Evolutionary conservation across 768 basidiomycete genomes (phyloP).

Genomic region (Suillus variegatus): DNA sequence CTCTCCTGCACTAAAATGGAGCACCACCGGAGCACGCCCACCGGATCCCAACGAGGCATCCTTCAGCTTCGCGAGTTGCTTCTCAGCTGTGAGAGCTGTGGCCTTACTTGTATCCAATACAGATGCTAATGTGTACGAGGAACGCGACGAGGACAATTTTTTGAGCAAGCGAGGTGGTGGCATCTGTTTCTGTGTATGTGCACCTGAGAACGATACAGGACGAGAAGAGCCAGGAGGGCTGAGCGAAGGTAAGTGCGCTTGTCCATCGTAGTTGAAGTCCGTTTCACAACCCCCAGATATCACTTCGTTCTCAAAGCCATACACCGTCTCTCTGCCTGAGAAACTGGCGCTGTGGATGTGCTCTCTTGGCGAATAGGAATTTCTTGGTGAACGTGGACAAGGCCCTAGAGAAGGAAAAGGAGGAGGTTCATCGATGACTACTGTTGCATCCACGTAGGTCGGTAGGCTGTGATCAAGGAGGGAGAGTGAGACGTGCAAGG

Average conservation of each 20-base stretch:
- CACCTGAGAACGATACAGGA: background rate
- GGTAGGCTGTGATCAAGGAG: constrained; percentile 59
- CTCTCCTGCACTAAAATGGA: background rate
- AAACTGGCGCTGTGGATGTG: background rate
- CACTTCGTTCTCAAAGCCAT: background rate
- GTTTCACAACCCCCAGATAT: background rate
- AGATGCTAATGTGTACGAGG: background rate
- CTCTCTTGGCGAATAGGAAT: background rate
- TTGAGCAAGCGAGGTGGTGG: background rate
- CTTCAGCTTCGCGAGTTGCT: background rate
- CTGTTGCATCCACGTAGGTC: constrained; percentile 54
- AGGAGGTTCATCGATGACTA: constrained; percentile 43
- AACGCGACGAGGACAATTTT: background rate
- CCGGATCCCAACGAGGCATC: background rate
- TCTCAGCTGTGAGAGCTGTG: background rate
- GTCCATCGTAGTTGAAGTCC: constrained; percentile 12
- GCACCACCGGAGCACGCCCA: background rate
- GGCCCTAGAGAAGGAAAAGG: constrained; percentile 13
- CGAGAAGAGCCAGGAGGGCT: constrained; percentile 9
- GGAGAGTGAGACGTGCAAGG: constrained; percentile 49
- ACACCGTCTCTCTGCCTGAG: background rate
- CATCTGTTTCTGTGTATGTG: background rate
- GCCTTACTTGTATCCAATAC: background rate
- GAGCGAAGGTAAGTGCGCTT: constrained; percentile 1
- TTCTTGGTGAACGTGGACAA: constrained; percentile 13